Base-by-base conservation (phyloP, 2,329 filamentous ascomycete genomes). In the Penicillium italicum region DNA sequence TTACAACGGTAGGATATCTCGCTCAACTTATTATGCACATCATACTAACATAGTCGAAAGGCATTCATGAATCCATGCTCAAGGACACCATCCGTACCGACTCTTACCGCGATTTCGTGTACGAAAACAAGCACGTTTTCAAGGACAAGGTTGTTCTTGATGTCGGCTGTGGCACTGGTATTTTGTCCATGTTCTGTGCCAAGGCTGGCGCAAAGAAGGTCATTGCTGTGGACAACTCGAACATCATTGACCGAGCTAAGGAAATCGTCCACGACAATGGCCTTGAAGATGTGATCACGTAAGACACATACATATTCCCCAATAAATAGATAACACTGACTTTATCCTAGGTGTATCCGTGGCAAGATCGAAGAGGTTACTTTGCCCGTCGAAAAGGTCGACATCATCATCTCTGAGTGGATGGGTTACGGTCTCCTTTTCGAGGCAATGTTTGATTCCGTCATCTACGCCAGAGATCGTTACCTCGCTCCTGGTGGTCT, bases 371-470 rank as follows among this genome's bases (percentile, higher is more conserved):
- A 97, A 72, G 91, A 97, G 63, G 89, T 96, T 53, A 80, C 76
- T 54, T 81, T 91, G 22, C 91, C 89, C 1, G 87, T 93, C 8
- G 80, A 85, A 51, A 80, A 92, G 68, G 92, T 97, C 43, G 93
- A 97, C 75, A 88, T 97, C 67, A 96, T 97, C 69, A 87, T 97
- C 58, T 95, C 90, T 57, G 92, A 97, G 74, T 97, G 92, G 92
- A 97, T 97, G 92, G 92, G 92, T 30, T 97, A 97, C 72, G 90
- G 87, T 61, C 82, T 97, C 18, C 82, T 97, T 6, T 97, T 95
- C 73, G 92, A 97, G 75, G 91, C 91, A 53, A 97, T 97, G 92
- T 85, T 97, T 28, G 91, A 94, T 61, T 95, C 90, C 46, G 90
- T 97, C 22, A 81, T 97, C 48, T 93, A 85, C 69, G 93, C 93